Base-by-base conservation (phyloP, 2,329 filamentous ascomycete species). In the Botrytis squamosa region DNA sequence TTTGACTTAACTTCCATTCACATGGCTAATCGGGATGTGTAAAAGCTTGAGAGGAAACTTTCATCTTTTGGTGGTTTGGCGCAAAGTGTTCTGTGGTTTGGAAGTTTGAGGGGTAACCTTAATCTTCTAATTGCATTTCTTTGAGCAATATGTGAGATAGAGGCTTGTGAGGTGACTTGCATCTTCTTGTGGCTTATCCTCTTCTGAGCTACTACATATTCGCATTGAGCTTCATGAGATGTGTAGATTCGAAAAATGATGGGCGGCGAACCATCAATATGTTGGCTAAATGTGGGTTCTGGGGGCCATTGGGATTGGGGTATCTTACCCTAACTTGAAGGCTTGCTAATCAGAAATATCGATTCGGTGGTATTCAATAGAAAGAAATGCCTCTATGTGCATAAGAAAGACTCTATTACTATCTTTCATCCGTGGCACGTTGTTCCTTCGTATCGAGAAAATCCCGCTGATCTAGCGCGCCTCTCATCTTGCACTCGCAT, bases 271-370 rank as follows among this genome's bases (percentile, higher is more conserved):
- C 59, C 59, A 40, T 65, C 14, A 65, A 49, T 16, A 12, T 36
- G 1, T 49, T 33, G 22, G 29, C 63, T 49, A 25, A 20, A 18
- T 22, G 29, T 44, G 29, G 42, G 1, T 29, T 67, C 44, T 52
- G 64, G 64, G 64, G 65, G 46, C 16, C 65, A 67, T 55, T 55
- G 65, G 22, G 65, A 55, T 40, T 55, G 14, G 44, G 16, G 22
- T 12, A 12, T 55, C 38, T 16, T n/a, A 40, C 29, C 40, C 46
- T 14, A 55, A 40, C 33, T 55, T 38, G 14, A 67, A 67, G 65
- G 46, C 44, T 8, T 40, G 12, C 9, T 36, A 33, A 67, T 16
- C 14, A 38, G 33, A 52, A 18, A 18, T 38, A 18, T 49, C 10
- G 7, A 36, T n/a, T 18, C 8, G 0, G 2, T 52, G 33, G 14